These are phyloP conservation scores for Amorphotheca resinae DNA, from an alignment of 495 filamentous ascomycete species.

Conservation along the genomic window DNA sequence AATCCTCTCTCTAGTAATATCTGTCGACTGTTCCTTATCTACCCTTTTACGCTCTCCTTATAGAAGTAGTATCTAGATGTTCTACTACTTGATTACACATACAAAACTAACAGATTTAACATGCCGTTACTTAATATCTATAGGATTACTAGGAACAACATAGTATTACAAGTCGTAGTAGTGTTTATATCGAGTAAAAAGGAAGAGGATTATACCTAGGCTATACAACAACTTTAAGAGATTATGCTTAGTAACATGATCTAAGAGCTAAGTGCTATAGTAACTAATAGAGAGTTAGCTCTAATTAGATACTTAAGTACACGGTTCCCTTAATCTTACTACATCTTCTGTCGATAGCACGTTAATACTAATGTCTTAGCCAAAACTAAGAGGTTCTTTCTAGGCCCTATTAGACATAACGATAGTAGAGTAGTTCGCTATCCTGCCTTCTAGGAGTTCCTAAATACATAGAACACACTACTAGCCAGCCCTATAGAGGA, in stretches of 20 bases:
- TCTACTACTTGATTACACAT: slow-evolving; percentile 12
- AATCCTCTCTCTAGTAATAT: neutral
- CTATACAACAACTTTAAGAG: neutral
- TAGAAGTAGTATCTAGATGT: slow-evolving; percentile 6
- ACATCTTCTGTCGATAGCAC: slow-evolving; percentile 8
- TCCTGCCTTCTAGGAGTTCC: neutral
- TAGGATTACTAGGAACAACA: slow-evolving; percentile 10
- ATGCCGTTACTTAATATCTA: slow-evolving; percentile 14
- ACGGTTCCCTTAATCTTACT: neutral
- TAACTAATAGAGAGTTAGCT: slow-evolving; percentile 4
- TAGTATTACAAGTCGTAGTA: slow-evolving; percentile 5
- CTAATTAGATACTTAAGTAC: neutral
- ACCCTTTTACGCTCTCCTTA: neutral
- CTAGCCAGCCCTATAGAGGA: neutral
- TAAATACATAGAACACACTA: neutral
- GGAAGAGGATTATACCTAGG: neutral
- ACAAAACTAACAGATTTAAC: slow-evolving; percentile 17
- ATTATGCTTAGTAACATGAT: neutral
- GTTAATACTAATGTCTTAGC: slow-evolving; percentile 10
- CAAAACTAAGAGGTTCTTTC: slow-evolving; percentile 7
- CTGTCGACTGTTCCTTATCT: neutral
- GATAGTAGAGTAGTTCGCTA: neutral
- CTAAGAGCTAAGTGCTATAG: neutral
- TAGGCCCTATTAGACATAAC: neutral
- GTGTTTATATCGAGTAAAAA: slow-evolving; percentile 9